A percentile compares a stretch with the other conserved stretches of the same genome.
phyloP scores from a whole-genome alignment of 2,329 filamentous ascomycete genomes.

The Calonectria pseudoturangicola region DNA sequence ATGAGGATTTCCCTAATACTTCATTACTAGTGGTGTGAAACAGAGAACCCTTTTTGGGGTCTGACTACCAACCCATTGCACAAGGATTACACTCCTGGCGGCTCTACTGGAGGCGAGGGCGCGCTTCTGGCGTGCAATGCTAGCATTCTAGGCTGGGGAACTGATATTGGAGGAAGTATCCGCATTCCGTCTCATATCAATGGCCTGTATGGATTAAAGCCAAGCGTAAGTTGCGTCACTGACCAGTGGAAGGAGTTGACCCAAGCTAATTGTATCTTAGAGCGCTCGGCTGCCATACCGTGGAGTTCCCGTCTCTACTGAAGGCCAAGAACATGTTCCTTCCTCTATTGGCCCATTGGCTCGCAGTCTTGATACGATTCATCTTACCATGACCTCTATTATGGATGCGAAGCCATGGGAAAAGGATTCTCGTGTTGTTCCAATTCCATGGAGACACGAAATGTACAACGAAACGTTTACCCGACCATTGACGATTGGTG shows the following conservation, averaged over 20 bases:
- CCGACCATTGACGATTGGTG: conserved; percentile 68
- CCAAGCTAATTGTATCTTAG: conserved; percentile 56
- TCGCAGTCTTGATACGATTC: conserved; percentile 65
- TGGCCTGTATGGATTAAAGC: conserved; percentile 52
- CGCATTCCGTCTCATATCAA: conserved; percentile 54
- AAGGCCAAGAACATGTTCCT: conserved; percentile 79
- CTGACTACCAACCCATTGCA: conserved; percentile 50
- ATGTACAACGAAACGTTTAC: conserved; percentile 63
- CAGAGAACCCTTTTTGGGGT: conserved; percentile 56
- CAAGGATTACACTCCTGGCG: conserved; percentile 51
- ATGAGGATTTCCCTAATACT: neutral
- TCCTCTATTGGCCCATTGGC: conserved; percentile 78
- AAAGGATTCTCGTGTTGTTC: conserved; percentile 71
- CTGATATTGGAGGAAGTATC: conserved; percentile 55
- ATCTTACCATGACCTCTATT: conserved; percentile 68
- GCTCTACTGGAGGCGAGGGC: conserved; percentile 53
- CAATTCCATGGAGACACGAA: conserved; percentile 72
- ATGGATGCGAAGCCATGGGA: conserved; percentile 70
- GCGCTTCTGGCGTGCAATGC: conserved; percentile 45
- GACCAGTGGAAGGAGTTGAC: fast-evolving
- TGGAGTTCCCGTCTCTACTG: conserved; percentile 76
- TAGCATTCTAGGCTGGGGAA: conserved; percentile 51
- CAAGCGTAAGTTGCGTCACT: conserved; percentile 48
- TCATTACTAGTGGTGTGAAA: conserved; percentile 50
- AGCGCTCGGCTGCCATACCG: conserved; percentile 74